A percentile compares a stretch with the other conserved stretches of the same genome.
These are phyloP conservation scores for Casaregolazyma suthepensis DNA, from an alignment of 1,139 yeast species.

Conservation along the genomic window DNA sequence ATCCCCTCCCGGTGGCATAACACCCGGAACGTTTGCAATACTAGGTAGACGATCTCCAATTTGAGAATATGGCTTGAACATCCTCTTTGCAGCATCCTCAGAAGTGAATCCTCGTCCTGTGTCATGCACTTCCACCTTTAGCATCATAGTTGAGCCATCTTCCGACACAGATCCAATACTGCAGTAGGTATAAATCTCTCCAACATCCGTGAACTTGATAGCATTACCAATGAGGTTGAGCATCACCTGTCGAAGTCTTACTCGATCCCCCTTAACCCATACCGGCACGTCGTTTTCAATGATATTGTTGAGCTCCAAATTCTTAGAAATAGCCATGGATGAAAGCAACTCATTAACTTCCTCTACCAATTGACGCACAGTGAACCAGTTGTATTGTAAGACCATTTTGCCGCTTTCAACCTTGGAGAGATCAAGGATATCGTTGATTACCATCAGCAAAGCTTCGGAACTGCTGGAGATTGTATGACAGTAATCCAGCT, in stretches of 20 bases:
- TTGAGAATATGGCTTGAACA: constrained; percentile 90
- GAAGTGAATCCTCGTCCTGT: constrained; percentile 86
- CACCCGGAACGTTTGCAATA: constrained; percentile 5
- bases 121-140: constrained; percentile 71
- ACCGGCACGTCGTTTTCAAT: constrained; percentile 75
- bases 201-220: constrained; percentile 72
- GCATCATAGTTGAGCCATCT: constrained; percentile 35
- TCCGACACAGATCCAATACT: constrained; percentile 17
- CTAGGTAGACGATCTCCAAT: constrained; percentile 45
- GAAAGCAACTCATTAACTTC: constrained; percentile 76
- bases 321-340: constrained; percentile 72
- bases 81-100: constrained; percentile 48
- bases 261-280: constrained; percentile 81
- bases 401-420: constrained; percentile 85
- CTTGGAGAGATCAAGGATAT: constrained; percentile 73
- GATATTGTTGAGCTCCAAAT: constrained; percentile 66
- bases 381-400: constrained; percentile 68
- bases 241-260: constrained; percentile 78
- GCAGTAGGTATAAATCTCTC: constrained; percentile 47
- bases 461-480: constrained; percentile 76
- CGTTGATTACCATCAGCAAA: constrained; percentile 70
- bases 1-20: constrained; percentile 7
- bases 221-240: constrained; percentile 87
- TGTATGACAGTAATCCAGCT: constrained; percentile 74
- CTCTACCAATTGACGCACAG: constrained; percentile 68